Evolutionary conservation across 106 monocot genomes (phyloP).

Genomic region (Acorus calamus): DNA sequence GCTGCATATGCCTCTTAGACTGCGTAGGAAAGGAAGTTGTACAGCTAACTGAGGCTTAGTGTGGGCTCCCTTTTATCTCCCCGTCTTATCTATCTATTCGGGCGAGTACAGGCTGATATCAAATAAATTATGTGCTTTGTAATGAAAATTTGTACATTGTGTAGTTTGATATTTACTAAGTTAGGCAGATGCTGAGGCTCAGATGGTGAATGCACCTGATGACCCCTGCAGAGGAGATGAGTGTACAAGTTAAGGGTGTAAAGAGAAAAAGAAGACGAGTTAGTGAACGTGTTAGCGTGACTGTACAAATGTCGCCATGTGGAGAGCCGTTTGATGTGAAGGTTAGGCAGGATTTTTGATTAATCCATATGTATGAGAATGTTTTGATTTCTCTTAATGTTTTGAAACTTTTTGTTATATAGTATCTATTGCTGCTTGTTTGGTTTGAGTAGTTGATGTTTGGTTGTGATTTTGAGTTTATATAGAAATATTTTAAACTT

Average conservation of each 20-base stretch:
- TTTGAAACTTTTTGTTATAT: too few relatives aligned
- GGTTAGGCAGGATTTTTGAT: not conserved
- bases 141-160: constrained; percentile 47
- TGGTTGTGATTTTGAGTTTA: too few relatives aligned
- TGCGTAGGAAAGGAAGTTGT: constrained; percentile 31
- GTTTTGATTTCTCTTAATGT: too few relatives aligned
- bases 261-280: constrained; percentile 20
- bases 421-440: too few relatives aligned
- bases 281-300: constrained; percentile 14
- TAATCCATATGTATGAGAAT: too few relatives aligned
- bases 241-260: constrained; percentile 35
- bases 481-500: too few relatives aligned
- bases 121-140: constrained; percentile 33
- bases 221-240: constrained; percentile 18
- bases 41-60: constrained; percentile 58
- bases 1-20: constrained; percentile 26
- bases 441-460: too few relatives aligned
- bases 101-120: constrained; percentile 18
- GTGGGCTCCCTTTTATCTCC: constrained; percentile 2
- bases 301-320: constrained; percentile 35
- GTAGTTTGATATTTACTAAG: constrained; percentile 28
- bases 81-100: constrained; percentile 25
- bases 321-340: constrained; percentile 7
- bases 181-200: constrained; percentile 15
- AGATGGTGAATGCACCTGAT: constrained; percentile 13